Evolutionary conservation across 2,329 filamentous ascomycete genomes (phyloP).

Genomic region (Fusarium sororula): DNA sequence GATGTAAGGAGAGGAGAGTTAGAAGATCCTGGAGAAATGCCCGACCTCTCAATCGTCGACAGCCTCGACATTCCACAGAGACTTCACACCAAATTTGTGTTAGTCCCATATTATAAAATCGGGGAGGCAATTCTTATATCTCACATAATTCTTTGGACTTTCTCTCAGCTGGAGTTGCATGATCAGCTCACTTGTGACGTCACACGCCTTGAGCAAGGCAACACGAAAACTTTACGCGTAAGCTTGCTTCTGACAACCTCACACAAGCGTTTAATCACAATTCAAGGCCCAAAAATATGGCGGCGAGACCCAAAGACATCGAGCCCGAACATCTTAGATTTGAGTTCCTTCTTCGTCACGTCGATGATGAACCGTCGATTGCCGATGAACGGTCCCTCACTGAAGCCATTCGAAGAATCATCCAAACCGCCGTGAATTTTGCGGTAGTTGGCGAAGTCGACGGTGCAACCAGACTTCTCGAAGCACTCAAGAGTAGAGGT

Average conservation of each 20-base stretch:
- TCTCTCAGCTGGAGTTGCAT: neutral
- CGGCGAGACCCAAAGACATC: neutral
- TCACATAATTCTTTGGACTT: neutral
- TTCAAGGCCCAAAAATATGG: neutral
- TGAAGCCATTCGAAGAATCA: neutral
- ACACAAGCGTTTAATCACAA: neutral
- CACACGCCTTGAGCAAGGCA: neutral
- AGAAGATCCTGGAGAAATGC: neutral
- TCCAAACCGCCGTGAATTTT: neutral
- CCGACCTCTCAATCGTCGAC: too few species aligned
- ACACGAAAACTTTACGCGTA: neutral
- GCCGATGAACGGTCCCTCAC: neutral
- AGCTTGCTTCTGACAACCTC: neutral
- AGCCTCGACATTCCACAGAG: neutral
- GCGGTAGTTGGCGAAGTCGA: neutral
- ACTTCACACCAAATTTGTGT: too few species aligned
- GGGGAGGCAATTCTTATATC: too few species aligned
- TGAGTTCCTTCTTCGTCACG: neutral
- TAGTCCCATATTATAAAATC: fast-evolving
- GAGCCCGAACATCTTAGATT: neutral
- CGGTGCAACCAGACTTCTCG: neutral
- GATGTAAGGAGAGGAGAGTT: neutral
- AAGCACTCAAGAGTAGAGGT: neutral
- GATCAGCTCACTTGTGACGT: neutral
- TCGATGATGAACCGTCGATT: conserved; percentile 2